Percentiles rank a stretch among this genome's conserved stretches.
Conservation (phyloP, 768 basidiomycete species). For the Suillus subalutaceus region DNA sequence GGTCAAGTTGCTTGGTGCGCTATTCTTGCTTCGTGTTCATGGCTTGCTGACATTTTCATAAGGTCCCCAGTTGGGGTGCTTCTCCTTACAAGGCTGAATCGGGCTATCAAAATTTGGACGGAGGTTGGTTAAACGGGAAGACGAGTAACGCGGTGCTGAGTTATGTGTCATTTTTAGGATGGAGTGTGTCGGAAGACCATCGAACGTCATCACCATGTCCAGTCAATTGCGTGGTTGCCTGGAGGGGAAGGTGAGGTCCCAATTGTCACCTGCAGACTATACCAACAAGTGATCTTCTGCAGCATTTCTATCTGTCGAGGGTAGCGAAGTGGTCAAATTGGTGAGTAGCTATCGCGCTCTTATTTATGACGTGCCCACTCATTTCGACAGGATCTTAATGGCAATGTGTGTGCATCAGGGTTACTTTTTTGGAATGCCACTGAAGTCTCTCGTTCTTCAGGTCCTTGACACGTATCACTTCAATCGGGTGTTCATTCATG, state of each 20-base stretch:
- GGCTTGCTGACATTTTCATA: slow-evolving; percentile 8
- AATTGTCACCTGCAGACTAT: neutral
- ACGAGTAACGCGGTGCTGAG: too few relatives aligned
- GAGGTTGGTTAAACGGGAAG: slow-evolving; percentile 42
- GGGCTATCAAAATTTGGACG: slow-evolving; percentile 74
- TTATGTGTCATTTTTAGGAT: slow-evolving; percentile 42
- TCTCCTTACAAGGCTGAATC: slow-evolving; percentile 64
- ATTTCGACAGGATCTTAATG: slow-evolving; percentile 53
- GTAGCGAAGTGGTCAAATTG: slow-evolving; percentile 59
- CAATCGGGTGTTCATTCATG: slow-evolving; percentile 64
- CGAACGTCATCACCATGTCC: slow-evolving; percentile 54
- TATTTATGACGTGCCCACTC: slow-evolving; percentile 11
- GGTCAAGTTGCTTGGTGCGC: slow-evolving; percentile 74
- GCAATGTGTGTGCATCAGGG: slow-evolving; percentile 44
- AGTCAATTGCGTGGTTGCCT: slow-evolving; percentile 72
- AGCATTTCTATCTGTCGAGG: slow-evolving; percentile 78
- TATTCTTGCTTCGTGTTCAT: neutral
- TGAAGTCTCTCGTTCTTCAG: slow-evolving; percentile 29
- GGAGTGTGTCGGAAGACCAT: slow-evolving; percentile 72
- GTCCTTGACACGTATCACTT: slow-evolving; percentile 61
- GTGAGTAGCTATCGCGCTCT: slow-evolving; percentile 36
- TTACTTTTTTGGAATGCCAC: neutral
- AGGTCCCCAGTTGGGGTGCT: slow-evolving; percentile 68
- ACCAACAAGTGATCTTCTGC: neutral
- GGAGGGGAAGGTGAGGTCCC: slow-evolving; percentile 52